These are phyloP conservation scores for Ogataea salicorniae DNA, from an alignment of 805 yeast genomes.

Conservation along the genomic window DNA sequence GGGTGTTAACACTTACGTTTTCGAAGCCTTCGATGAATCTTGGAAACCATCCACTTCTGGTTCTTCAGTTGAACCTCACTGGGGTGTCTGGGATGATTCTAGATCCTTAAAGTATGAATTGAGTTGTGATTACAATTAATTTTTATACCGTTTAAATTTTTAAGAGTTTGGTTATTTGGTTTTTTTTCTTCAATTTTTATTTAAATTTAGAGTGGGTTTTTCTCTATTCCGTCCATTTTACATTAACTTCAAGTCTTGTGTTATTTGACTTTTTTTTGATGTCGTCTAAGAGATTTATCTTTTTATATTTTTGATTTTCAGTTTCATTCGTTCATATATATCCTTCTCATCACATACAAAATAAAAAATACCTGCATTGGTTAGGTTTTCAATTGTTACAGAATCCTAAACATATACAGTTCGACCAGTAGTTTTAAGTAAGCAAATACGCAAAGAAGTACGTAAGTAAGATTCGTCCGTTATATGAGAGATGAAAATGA, in stretches of 20 bases:
- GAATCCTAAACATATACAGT: no score
- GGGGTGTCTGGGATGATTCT: slow-evolving; percentile 78
- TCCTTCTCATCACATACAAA: no score
- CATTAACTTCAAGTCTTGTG: no score
- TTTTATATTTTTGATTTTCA: no score
- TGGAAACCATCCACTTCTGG: slow-evolving; percentile 95
- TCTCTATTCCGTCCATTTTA: no score
- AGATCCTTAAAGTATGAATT: slow-evolving; percentile 41
- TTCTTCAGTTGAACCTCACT: slow-evolving; percentile 83
- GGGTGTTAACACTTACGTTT: slow-evolving; percentile 90
- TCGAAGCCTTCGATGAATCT: slow-evolving; percentile 93
- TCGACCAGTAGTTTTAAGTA: no score
- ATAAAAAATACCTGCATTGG: no score
- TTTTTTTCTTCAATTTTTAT: neutral
- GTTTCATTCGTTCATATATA: no score
- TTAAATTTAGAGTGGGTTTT: neutral
- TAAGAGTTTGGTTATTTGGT: neutral
- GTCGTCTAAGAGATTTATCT: no score
- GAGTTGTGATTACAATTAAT: slow-evolving; percentile 39
- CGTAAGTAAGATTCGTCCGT: neutral
- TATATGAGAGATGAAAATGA: neutral
- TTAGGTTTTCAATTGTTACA: no score
- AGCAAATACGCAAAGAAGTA: no score
- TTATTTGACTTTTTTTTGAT: no score
- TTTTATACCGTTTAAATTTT: neutral